These are phyloP conservation scores for Oryza glumipatula DNA, from an alignment of 176 grass and related monocot species.

Conservation along the genomic window DNA sequence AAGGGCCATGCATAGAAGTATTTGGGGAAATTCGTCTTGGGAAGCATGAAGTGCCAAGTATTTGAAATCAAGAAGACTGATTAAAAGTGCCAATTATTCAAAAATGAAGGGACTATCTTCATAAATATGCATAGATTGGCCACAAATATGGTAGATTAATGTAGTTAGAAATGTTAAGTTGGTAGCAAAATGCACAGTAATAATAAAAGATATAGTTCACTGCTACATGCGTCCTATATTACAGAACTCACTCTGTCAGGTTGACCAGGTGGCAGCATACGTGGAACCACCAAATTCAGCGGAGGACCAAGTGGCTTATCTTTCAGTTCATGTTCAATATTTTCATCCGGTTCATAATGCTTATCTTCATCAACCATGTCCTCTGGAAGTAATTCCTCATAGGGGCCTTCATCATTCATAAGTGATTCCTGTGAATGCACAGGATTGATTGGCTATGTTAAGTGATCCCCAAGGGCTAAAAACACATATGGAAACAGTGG, in stretches of 20 bases:
- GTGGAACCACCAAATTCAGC: conserved; percentile 70
- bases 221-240: neutral
- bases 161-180: neutral
- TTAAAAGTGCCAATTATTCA: neutral
- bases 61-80: neutral
- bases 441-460: neutral
- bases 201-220: conserved; percentile 5
- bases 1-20: neutral
- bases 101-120: neutral
- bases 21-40: neutral
- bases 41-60: neutral
- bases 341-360: conserved; percentile 68
- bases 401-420: conserved; percentile 65
- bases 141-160: neutral
- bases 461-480: neutral
- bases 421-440: conserved; percentile 62
- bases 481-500: neutral
- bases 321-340: conserved; percentile 68
- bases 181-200: neutral
- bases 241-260: conserved; percentile 70
- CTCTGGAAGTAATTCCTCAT: conserved; percentile 70
- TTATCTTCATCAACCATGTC: conserved; percentile 70
- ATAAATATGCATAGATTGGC: conserved; percentile 10
- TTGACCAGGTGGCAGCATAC: conserved; percentile 60
- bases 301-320: conserved; percentile 90